Conservation (phyloP, 2,329 filamentous ascomycete species). For the Zasmidium cellare region DNA sequence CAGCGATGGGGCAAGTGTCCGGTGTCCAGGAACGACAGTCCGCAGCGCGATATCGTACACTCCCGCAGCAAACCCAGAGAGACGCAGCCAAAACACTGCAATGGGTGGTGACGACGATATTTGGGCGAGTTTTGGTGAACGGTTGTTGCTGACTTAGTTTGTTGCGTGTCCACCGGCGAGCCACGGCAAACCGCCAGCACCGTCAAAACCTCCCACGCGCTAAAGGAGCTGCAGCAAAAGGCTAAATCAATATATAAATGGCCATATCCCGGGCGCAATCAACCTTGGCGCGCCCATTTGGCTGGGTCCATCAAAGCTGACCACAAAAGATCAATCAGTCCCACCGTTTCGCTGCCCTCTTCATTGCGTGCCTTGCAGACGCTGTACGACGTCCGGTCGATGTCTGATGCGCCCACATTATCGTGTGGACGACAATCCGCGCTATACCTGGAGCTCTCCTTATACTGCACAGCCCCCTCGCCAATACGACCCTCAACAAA, state of each 20-base stretch:
- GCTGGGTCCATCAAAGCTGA: not conserved
- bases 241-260: constrained; percentile 1
- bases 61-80: not conserved
- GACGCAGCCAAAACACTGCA: not conserved
- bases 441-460: constrained; percentile 5
- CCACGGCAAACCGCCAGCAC: not conserved
- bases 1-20: not conserved
- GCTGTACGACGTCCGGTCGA: constrained; percentile 4
- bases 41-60: not conserved
- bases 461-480: constrained; percentile 3
- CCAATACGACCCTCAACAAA: constrained; percentile 5
- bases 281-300: constrained; percentile 1
- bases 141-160: not conserved
- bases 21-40: not conserved
- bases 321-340: not conserved
- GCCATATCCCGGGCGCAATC: constrained; percentile 6
- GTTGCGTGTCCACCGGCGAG: not conserved
- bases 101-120: not conserved
- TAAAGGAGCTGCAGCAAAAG: constrained; percentile 7
- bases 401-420: not conserved
- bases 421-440: not conserved
- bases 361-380: constrained; percentile 4
- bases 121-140: too few relatives aligned
- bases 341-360: not conserved
- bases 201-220: not conserved